These are phyloP conservation scores for Erodium trifolium DNA, from an alignment of 441 rosid genomes.

Conservation along the genomic window DNA sequence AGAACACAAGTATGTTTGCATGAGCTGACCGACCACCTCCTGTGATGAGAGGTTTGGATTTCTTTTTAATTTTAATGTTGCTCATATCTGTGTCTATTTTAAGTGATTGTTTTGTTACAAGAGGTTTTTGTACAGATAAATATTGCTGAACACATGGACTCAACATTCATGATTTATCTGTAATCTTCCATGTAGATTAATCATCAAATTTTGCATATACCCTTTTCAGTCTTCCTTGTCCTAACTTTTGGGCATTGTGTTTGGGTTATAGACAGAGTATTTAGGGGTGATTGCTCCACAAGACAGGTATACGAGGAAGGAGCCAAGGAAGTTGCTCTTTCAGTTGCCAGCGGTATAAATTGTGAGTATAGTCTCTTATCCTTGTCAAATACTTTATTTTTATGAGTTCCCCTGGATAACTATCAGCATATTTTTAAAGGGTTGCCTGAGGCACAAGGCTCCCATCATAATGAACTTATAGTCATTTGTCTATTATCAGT, in stretches of 20 bases:
- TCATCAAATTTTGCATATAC: constrained; percentile 10
- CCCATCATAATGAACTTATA: neutral
- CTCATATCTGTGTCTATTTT: no score
- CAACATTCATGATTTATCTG: neutral
- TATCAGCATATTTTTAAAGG: neutral
- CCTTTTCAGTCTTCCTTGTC: neutral
- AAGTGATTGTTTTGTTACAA: neutral
- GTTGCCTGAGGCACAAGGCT: neutral
- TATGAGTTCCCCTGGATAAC: neutral
- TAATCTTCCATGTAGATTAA: neutral
- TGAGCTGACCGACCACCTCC: neutral
- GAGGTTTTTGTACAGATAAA: neutral
- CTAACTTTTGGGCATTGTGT: constrained; percentile 11
- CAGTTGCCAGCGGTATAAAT: constrained; percentile 73
- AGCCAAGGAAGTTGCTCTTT: constrained; percentile 72
- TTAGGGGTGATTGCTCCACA: constrained; percentile 47
- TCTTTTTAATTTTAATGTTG: neutral
- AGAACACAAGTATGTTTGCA: neutral
- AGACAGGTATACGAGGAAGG: constrained; percentile 63
- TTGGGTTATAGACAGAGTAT: constrained; percentile 57
- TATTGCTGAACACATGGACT: neutral
- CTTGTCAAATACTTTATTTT: neutral
- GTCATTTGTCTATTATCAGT: neutral
- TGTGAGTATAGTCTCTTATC: constrained; percentile 37
- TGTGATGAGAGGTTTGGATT: neutral